Evolutionary conservation across 768 basidiomycete species (phyloP).

Genomic region (Kwoniella botswanensis): DNA sequence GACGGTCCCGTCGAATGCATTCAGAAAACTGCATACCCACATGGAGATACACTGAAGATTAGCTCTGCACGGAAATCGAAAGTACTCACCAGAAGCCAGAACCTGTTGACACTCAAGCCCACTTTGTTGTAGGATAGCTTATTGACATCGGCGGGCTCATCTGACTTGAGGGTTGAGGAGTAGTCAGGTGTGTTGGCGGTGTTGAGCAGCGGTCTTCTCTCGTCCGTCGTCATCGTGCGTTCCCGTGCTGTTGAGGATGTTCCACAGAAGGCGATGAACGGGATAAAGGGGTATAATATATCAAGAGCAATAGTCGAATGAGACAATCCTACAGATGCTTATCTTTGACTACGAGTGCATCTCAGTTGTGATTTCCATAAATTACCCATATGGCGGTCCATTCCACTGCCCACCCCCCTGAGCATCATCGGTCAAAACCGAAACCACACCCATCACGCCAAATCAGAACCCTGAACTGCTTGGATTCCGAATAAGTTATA

Average conservation of each 20-base stretch:
- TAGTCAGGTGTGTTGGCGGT: background rate
- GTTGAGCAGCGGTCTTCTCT: conserved; percentile 6
- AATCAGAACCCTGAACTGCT: background rate
- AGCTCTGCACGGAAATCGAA: background rate
- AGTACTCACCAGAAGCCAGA: conserved; percentile 34
- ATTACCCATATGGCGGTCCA: too few relatives aligned
- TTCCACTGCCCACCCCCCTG: background rate
- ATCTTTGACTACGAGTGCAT: background rate
- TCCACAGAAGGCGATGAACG: background rate
- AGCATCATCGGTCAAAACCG: background rate
- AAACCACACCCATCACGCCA: background rate
- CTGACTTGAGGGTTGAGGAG: background rate
- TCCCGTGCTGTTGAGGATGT: background rate
- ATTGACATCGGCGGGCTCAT: conserved; percentile 2
- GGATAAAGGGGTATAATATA: background rate
- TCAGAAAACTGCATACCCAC: conserved; percentile 42
- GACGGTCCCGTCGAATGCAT: conserved; percentile 42
- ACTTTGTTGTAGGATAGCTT: conserved; percentile 45
- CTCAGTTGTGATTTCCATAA: too few relatives aligned
- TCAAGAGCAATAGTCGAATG: background rate
- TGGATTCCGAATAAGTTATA: background rate
- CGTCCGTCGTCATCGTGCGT: conserved; percentile 7
- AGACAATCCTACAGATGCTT: background rate
- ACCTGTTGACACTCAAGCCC: conserved; percentile 34
- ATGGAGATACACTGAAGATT: conserved; percentile 28